Evolutionary conservation across 176 grass and related monocot species (phyloP), one percentile per base, ranked within the genome.

Genomic region (Calamus simplicifolius): DNA sequence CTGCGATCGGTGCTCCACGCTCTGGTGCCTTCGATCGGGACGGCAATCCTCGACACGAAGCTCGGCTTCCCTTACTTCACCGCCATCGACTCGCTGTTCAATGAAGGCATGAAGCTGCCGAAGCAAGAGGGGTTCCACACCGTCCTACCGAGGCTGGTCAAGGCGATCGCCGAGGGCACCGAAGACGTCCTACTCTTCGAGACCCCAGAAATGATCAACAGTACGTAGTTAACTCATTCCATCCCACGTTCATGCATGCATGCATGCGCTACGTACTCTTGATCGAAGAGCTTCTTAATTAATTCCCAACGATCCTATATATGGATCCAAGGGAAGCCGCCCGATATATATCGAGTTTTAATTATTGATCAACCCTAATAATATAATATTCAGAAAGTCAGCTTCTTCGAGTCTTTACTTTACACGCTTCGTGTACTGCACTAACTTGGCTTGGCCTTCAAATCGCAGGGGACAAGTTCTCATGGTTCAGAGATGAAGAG

Each of bases 141-240:
- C 61, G 0, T 85, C 58, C 58, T 90, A 12, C 86, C 91, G 0
- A 66, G 91, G 25, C 29, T 90, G 18, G 38, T 90, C 77, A 80
- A 81, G 77, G 12, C 82, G 0, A 17, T 87, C 35, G 59, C 53
- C 17, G 74, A 81, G 35, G 81, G 79, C 71, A 83, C 82, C n/a
- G 80, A 87, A 0, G 74, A 80, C 55, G 74, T 95, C 15, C 80
- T 95, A 49, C 81, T 82, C 57, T 95, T 95, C 52, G 91, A 95
- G 48, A 57, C 80, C 10, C 91, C 91, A 1, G 61, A 25, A 29
- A 95, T 96, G 83, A 16, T 96, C 5, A 57, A 82, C 12, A 79
- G 90, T 95, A 62, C n/a, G n/a, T n/a, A n/a, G n/a, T n/a, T n/a
- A 23, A 23, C 21, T 0, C 21, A 23, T 23, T 23, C 21, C 21